Conservation (phyloP, 371 early-diverging fungal genomes). For the Mortierella sp. region DNA sequence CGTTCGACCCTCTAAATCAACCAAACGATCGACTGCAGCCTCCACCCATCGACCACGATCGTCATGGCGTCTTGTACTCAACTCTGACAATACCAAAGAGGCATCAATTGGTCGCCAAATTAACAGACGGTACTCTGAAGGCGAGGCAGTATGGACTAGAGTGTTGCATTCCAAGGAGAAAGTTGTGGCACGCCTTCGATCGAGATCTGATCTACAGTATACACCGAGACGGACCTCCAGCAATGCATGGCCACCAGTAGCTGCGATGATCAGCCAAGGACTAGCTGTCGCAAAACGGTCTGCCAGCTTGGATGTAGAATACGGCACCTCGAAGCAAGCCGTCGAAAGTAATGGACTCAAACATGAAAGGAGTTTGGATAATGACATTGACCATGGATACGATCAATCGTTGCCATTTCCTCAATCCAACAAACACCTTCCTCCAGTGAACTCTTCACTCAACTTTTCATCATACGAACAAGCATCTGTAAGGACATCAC, state of each 20-base stretch:
- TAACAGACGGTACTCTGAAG: slow-evolving; percentile 5
- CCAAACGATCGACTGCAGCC: not conserved
- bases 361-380: too few species aligned
- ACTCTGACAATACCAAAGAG: not conserved
- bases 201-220: not conserved
- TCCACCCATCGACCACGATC: slow-evolving; percentile 1
- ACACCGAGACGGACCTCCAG: not conserved
- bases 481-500: not conserved
- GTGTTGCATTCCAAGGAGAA: not conserved
- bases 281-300: slow-evolving; percentile 1
- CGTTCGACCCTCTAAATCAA: not conserved
- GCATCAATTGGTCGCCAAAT: not conserved
- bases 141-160: slow-evolving; percentile 6
- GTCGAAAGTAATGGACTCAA: too few species aligned
- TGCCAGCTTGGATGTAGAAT: not conserved
- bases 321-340: too few species aligned
- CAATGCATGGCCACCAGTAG: slow-evolving; percentile 5
- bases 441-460: too few species aligned
- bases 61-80: not conserved
- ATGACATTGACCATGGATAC: too few species aligned
- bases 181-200: slow-evolving; percentile 7
- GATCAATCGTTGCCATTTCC: too few species aligned
- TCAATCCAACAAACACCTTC: too few species aligned
- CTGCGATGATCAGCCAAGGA: slow-evolving; percentile 12
- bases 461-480: too few species aligned